A percentile compares a stretch with the other conserved stretches of the same genome.
These are phyloP conservation scores for Colletotrichum tamarilloi DNA, from an alignment of 2,329 filamentous ascomycete genomes.

Conservation along the genomic window DNA sequence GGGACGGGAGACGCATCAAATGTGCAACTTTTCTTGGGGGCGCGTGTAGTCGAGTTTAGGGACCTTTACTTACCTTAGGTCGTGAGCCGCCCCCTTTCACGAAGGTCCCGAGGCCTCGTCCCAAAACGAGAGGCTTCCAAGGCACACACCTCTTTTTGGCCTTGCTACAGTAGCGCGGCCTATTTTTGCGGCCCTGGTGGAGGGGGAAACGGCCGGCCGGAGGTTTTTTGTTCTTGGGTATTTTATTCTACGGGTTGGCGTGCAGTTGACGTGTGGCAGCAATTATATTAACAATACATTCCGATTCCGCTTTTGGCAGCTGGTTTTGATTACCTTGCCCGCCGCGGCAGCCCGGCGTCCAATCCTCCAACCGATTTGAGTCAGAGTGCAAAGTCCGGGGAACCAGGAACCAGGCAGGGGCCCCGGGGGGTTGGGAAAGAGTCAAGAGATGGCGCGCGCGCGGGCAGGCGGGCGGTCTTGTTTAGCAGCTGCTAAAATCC, in stretches of 20 bases:
- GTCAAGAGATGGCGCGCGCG: not conserved
- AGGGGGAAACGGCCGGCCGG: too few relatives aligned
- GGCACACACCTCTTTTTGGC: not conserved
- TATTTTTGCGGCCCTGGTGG: not conserved
- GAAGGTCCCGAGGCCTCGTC: not conserved
- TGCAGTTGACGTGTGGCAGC: not conserved
- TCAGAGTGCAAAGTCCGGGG: not conserved
- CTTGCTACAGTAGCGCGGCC: not conserved
- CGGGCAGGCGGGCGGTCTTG: not conserved
- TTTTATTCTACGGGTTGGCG: not conserved
- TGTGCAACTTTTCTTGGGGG: too few relatives aligned
- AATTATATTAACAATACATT: not conserved
- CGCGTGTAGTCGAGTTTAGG: not conserved
- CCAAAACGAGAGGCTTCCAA: not conserved
- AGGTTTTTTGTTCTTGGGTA: not conserved
- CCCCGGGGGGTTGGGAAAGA: not conserved
- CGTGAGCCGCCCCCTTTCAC: not conserved
- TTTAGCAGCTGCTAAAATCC: not conserved
- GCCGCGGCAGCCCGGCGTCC: too few relatives aligned
- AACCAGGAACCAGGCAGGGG: not conserved
- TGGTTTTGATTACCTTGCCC: not conserved
- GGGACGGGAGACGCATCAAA: not conserved
- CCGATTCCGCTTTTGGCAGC: not conserved
- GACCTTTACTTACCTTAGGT: too few relatives aligned
- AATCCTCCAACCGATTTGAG: not conserved